phyloP scores from a whole-genome alignment of 352 stramenopile genomes.

The Phytophthora ramorum region DNA sequence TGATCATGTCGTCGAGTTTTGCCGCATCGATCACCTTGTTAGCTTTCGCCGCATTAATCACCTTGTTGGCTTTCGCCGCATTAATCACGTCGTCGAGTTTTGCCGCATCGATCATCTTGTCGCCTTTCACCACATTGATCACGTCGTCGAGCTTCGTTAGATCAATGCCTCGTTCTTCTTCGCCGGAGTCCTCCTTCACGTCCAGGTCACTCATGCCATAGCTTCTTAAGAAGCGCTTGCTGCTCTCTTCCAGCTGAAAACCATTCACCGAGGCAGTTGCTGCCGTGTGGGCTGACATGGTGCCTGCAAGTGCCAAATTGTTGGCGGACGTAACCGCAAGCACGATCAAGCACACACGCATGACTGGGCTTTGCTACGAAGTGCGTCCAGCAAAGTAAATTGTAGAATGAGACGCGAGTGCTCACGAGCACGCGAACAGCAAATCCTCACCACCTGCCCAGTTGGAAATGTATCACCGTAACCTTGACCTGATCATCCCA shows the following conservation, averaged over 20 bases:
- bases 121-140: neutral
- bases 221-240: conserved; percentile 1
- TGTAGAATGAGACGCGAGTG: neutral
- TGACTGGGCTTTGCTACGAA: neutral
- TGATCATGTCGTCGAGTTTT: conserved; percentile 6
- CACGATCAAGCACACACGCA: neutral
- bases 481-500: too few species aligned
- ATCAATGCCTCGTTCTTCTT: conserved; percentile 14
- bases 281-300: neutral
- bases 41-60: neutral
- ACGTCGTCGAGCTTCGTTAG: neutral
- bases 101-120: neutral
- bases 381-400: neutral
- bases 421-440: neutral
- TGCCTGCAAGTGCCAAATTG: neutral
- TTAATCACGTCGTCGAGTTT: conserved; percentile 9
- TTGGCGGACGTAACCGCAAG: neutral
- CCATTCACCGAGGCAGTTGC: neutral
- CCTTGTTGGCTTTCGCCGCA: neutral
- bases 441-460: neutral
- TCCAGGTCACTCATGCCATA: conserved; percentile 1
- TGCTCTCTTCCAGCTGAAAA: neutral
- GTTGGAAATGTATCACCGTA: too few species aligned
- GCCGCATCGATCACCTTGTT: neutral
- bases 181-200: neutral